phyloP scores from a whole-genome alignment of 106 monocot species.

The Dendrobium huoshanense region DNA sequence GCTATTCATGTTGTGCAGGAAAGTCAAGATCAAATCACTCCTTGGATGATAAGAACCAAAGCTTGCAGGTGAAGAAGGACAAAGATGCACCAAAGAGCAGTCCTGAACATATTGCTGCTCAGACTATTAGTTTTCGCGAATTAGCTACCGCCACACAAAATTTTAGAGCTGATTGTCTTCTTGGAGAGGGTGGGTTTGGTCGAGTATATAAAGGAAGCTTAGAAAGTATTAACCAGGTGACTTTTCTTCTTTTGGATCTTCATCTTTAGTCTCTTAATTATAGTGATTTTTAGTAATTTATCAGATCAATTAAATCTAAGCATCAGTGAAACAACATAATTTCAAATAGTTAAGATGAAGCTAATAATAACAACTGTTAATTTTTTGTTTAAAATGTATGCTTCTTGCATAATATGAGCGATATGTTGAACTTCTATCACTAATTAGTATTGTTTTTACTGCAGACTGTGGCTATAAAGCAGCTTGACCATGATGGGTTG shows the following conservation, averaged over 20 bases:
- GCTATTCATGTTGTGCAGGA: not conserved
- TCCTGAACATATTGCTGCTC: constrained; percentile 32
- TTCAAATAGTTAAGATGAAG: not conserved
- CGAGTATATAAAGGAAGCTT: constrained; percentile 35
- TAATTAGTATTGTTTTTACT: not conserved
- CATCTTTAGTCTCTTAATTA: not conserved
- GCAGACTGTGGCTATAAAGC: constrained; percentile 47
- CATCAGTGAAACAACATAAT: not conserved
- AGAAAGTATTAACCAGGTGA: constrained; percentile 39
- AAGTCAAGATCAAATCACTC: constrained; percentile 13
- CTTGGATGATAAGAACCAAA: constrained; percentile 18
- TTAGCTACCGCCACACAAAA: constrained; percentile 17
- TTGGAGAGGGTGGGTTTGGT: constrained; percentile 30
- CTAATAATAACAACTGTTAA: not conserved
- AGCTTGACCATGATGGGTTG: constrained; percentile 28
- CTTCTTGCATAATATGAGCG: not conserved
- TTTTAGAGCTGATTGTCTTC: constrained; percentile 22
- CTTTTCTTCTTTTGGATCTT: not conserved
- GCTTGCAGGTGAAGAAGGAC: constrained; percentile 16
- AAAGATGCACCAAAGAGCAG: constrained; percentile 12
- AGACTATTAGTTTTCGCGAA: constrained; percentile 16
- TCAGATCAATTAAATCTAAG: not conserved
- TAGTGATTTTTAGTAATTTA: not conserved
- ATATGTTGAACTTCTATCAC: not conserved
- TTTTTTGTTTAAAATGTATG: not conserved